A percentile compares a stretch with the other conserved stretches of the same genome.
Conservation (phyloP, 192 early-diverging fungal species). For the Backusella macrospora region DNA sequence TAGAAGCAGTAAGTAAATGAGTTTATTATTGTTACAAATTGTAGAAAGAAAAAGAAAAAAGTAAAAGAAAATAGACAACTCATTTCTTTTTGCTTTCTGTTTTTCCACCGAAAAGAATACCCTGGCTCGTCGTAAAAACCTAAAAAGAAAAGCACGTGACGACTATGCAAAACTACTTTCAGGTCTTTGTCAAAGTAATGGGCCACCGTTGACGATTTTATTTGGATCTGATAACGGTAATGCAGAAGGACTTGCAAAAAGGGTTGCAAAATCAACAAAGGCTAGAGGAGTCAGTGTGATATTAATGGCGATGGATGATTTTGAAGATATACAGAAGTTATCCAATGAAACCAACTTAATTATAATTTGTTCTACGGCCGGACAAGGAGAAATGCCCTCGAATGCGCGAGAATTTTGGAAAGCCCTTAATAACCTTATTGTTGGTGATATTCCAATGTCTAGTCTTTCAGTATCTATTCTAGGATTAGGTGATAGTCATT, state of each 20-base stretch:
- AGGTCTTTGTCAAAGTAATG: conserved; percentile 57
- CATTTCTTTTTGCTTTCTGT: neutral
- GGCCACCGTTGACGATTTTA: conserved; percentile 78
- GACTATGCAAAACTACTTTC: conserved; percentile 69
- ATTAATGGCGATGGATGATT: conserved; percentile 81
- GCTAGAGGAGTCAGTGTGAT: conserved; percentile 77
- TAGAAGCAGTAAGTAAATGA: conserved; percentile 57
- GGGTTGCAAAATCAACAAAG: conserved; percentile 77
- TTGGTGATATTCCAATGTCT: conserved; percentile 57
- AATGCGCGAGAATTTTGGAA: conserved; percentile 90
- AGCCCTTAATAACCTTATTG: conserved; percentile 60
- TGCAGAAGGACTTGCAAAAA: conserved; percentile 80
- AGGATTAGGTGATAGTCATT: conserved; percentile 91
- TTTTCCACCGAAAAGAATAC: conserved; percentile 36
- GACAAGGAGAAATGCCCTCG: conserved; percentile 95
- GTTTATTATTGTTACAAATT: neutral
- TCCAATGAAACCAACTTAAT: conserved; percentile 76
- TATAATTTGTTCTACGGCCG: conserved; percentile 83
- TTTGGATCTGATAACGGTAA: conserved; percentile 92
- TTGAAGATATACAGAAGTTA: conserved; percentile 73
- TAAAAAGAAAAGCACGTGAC: conserved; percentile 62
- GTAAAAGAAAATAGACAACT: neutral
- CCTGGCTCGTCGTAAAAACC: conserved; percentile 56
- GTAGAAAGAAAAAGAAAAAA: neutral
- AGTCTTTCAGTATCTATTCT: conserved; percentile 78